Evolutionary conservation across 2,329 filamentous ascomycete genomes (phyloP), one percentile per base, ranked within the genome.

Genomic region (Colletotrichum sp.): DNA sequence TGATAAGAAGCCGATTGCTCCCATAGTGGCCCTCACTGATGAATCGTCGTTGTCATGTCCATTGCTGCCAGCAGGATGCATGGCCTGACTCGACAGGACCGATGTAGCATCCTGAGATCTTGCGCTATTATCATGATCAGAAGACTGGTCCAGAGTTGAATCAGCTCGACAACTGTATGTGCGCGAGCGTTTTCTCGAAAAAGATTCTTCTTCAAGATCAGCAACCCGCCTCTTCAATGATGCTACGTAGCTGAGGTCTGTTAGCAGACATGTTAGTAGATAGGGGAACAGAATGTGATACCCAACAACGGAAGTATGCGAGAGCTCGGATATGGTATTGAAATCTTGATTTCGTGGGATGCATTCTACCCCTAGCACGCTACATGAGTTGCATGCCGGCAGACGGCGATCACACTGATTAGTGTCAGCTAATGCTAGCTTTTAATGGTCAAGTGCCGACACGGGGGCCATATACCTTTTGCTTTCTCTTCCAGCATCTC

Each of bases 401-500:
- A 76, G 16, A 12, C 62, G 64, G 12, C 70, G 65, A 26, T 76
- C 74, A 34, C 74, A 76, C 74, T 76, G 36, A 15, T 7, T 5
- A 30, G 3, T 15, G 66, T 59, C 44, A 30, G 21, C 30, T 21
- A 9, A 44, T 15, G 18, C 52, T 18, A 30, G 24, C 30, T n/a
- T 68, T 57, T 5, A 68, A 32, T 9, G 28, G 8, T 68, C 10
- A 34, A 12, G 16, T 15, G 12, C 18, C 8, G 12, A 30, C 28
- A 30, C 26, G 13, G 55, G 13, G 21, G 30, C 28, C 63, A 28
- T 10, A 16, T 34, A 76, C 74, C 65, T 73, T 73, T 36, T 76
- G 74, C 21, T 73, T 76, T 24, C 74, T 59, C 28, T 66, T 76
- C 74, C 74, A 76, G 26, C 70, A 76, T 49, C 74, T 24, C 24